Evolutionary conservation across 164 flowering plant genomes (phyloP).

Genomic region (Cinnamomum chago): DNA sequence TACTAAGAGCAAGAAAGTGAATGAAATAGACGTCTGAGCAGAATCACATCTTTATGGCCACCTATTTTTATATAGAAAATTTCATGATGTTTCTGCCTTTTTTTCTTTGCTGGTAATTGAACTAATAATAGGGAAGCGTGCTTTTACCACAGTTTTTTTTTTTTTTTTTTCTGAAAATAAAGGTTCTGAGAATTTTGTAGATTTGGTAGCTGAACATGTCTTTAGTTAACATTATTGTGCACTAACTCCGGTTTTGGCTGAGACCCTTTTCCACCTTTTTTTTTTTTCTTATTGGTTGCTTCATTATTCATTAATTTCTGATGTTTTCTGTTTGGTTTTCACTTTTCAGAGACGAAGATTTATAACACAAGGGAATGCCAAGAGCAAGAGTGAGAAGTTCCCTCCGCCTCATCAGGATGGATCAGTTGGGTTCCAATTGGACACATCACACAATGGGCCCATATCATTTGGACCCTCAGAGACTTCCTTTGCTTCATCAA

Average conservation of each 20-base stretch:
- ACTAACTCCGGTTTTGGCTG: too few species aligned
- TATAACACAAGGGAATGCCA: slow-evolving; percentile 52
- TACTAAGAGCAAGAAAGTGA: too few species aligned
- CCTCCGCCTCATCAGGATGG: slow-evolving; percentile 97
- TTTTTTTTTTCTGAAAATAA: not conserved
- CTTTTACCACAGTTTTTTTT: not conserved
- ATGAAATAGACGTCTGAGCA: too few species aligned
- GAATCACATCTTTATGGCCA: too few species aligned
- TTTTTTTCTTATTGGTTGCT: too few species aligned
- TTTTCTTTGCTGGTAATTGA: too few species aligned
- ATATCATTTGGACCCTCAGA: slow-evolving; percentile 53
- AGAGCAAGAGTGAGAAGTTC: slow-evolving; percentile 93
- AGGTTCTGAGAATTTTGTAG: too few species aligned
- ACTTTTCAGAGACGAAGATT: slow-evolving; percentile 74
- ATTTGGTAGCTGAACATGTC: not conserved
- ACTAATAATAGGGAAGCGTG: not conserved
- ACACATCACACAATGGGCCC: slow-evolving; percentile 47
- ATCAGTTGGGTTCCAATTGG: slow-evolving; percentile 51
- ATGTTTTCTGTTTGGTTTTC: slow-evolving; percentile 18
- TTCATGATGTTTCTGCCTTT: too few species aligned
- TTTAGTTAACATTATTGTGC: not conserved
- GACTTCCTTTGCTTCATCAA: slow-evolving; percentile 49
- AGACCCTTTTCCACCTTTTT: too few species aligned
- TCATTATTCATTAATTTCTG: not conserved
- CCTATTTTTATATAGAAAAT: too few species aligned